Base-by-base conservation (phyloP, 352 stramenopile species). In the Globisporangium yorkense region DNA sequence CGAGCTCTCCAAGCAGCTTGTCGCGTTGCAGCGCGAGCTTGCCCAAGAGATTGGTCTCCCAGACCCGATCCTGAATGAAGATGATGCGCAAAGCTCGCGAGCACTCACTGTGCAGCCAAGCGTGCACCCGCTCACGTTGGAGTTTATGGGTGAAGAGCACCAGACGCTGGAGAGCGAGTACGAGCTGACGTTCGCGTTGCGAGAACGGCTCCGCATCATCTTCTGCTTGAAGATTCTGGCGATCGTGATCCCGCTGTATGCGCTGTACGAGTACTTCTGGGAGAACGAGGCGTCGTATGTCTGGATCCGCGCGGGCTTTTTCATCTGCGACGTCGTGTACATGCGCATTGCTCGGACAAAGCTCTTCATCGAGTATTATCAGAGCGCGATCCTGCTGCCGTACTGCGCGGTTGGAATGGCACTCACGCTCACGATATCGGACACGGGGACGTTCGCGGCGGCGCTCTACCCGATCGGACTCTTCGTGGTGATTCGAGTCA, bases 61-160 rank as follows among this genome's bases (percentile, higher is more conserved):
- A 0, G 82, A 92, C 37, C 76, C 80, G 12, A 61, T 89, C 1
- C 63, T 74, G 24, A 60, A 82, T 46, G 82, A 92, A 71, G 82
- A 92, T 27, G 77, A 89, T 31, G 60, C 72, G 0, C 81, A 91
- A 24, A 88, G 71, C 31, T 87, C 77, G 12, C 65, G 77, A 0
- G 78, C 75, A 0, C 57, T 91, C 6, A 81, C 80, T 16, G 71
- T 88, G 8, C 82, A 92, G 41, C 81, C 80, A 31, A 73, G 67
- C 3, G 71, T 94, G 0, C 84, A 92, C 31, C 84, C 84, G 0
- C 67, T 94, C 15, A 92, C 84, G 0, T 59, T 92, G 0, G 82
- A 92, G 44, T 94, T 94, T 35, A 92, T 92, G 82, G 84, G 84
- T 1, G 84, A 94, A 46, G 72, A 92, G 51, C 77, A 92, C 21